Conservation (phyloP, 1,284 basidiomycete genomes). For the Ceraceosorus guamensis region DNA sequence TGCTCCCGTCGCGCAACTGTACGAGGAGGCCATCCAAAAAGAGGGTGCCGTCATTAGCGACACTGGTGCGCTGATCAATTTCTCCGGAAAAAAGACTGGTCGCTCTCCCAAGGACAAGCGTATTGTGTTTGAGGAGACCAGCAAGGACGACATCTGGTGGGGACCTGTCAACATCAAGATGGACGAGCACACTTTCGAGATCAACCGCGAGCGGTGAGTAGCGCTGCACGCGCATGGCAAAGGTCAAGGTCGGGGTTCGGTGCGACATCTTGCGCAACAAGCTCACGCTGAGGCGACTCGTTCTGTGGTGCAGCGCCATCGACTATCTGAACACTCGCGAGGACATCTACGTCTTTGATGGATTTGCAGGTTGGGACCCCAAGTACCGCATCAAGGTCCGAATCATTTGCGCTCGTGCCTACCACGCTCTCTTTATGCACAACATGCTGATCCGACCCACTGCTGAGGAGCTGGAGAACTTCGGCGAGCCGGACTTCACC, state of each 20-base stretch:
- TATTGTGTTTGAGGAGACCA: slow-evolving; percentile 95
- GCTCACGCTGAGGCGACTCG: too few species aligned
- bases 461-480: slow-evolving; percentile 83
- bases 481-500: slow-evolving; percentile 98
- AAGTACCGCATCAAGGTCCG: slow-evolving; percentile 99
- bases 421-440: slow-evolving; percentile 97
- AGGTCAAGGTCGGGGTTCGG: too few species aligned
- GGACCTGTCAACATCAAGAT: slow-evolving; percentile 99
- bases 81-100: slow-evolving; percentile 98
- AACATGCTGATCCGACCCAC: slow-evolving; percentile 96
- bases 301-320: too few species aligned
- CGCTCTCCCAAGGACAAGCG: slow-evolving; percentile 99
- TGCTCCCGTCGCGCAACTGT: slow-evolving; percentile 85
- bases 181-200: slow-evolving; percentile 96
- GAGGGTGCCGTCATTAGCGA: slow-evolving; percentile 97
- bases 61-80: slow-evolving; percentile 96
- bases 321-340: slow-evolving; percentile 96
- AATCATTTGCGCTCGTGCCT: slow-evolving; percentile 94
- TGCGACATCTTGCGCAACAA: too few species aligned
- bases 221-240: too few species aligned
- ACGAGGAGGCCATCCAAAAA: slow-evolving; percentile 96
- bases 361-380: slow-evolving; percentile 95
- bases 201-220: slow-evolving; percentile 99
- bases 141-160: slow-evolving; percentile 99
- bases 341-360: slow-evolving; percentile 98